Conservation (phyloP, 352 stramenopile genomes). For the Ochromonadaceae sp. region DNA sequence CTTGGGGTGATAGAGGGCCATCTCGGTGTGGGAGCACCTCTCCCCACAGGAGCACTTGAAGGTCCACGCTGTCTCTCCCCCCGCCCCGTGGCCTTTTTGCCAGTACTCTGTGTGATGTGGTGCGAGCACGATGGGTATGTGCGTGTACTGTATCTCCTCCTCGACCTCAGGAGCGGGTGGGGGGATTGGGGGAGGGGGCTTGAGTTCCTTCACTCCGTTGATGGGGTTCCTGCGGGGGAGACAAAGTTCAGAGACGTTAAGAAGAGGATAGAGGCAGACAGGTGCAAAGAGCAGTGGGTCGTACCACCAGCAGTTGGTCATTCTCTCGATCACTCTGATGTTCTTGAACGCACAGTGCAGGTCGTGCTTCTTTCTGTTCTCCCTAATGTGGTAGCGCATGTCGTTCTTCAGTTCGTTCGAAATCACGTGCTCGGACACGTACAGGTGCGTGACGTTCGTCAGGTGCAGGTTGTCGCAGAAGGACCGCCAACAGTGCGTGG, state of each 20-base stretch:
- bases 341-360: constrained; percentile 54
- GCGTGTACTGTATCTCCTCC: no score
- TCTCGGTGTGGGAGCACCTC: no score
- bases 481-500: constrained; percentile 42
- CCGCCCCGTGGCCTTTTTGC: no score
- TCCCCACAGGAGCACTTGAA: no score
- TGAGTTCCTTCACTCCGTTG: constrained; percentile 4
- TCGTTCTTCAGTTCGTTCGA: constrained; percentile 50
- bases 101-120: no score
- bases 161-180: neutral
- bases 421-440: constrained; percentile 64
- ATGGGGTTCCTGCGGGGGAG: constrained; percentile 4
- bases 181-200: neutral
- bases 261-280: no score
- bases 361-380: constrained; percentile 56
- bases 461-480: constrained; percentile 46
- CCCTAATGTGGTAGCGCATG: constrained; percentile 48
- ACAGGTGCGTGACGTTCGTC: constrained; percentile 45
- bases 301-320: constrained; percentile 64
- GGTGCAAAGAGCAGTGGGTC: no score
- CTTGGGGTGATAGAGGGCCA: no score
- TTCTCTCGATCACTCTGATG: constrained; percentile 53
- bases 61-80: neutral
- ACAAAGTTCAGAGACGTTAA: no score
- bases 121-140: no score